phyloP scores from a whole-genome alignment of 2,329 filamentous ascomycete species.

The Cordyceps farinosa region DNA sequence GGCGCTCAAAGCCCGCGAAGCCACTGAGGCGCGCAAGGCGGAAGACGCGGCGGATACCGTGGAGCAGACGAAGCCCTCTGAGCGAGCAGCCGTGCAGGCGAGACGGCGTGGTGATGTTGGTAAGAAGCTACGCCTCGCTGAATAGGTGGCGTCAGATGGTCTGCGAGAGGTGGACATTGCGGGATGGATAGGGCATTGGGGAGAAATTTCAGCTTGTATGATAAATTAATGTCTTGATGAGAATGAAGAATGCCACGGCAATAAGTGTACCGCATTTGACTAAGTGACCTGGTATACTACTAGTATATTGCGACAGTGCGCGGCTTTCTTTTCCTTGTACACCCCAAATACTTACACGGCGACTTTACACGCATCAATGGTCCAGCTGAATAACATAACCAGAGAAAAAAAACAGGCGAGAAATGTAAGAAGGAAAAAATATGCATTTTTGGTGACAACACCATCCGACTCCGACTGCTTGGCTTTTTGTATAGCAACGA shows the following conservation, averaged over 20 bases:
- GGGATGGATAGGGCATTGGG: not conserved
- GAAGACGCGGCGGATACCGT: constrained; percentile 46
- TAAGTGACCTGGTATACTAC: too few species aligned
- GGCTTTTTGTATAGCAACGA: too few species aligned
- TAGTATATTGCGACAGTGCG: too few species aligned
- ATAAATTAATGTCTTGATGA: not conserved
- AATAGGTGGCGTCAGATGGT: not conserved
- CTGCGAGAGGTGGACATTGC: not conserved
- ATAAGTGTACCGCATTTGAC: not conserved
- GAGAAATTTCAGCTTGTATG: not conserved
- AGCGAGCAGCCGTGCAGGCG: constrained; percentile 57
- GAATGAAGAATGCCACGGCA: not conserved
- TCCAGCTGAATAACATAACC: too few species aligned
- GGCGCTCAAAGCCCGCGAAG: constrained; percentile 67
- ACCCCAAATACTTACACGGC: too few species aligned
- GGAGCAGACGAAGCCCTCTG: constrained; percentile 51
- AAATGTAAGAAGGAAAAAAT: too few species aligned
- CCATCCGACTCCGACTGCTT: too few species aligned
- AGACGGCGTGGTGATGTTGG: constrained; percentile 64
- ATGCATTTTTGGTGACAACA: too few species aligned
- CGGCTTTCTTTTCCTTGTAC: too few species aligned
- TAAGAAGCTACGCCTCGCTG: constrained; percentile 58
- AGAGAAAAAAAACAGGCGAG: too few species aligned
- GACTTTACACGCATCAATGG: too few species aligned
- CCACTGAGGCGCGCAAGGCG: constrained; percentile 39